Evolutionary conservation across 225 moss, liverwort and hornwort species (phyloP), one percentile per base, ranked within the genome.

Genomic region (Lunularia cruciata): DNA sequence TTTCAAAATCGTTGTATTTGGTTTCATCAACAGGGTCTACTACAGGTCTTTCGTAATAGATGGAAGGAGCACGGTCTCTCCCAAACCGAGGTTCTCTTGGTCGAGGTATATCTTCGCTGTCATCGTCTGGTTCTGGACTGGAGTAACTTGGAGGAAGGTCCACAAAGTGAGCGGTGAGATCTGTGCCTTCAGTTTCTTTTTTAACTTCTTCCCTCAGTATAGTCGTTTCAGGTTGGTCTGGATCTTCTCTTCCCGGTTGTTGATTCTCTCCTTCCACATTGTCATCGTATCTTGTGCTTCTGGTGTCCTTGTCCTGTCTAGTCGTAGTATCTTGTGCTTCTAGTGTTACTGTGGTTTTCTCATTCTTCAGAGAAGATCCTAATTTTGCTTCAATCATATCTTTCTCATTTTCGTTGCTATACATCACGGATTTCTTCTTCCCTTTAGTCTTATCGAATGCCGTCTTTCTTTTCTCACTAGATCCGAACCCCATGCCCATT

Each of bases 401-500:
- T 34, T 42, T 49, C 22, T 49, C 37, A 31, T 36, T 35, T 13
- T 52, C 52, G 34, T 67, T 67, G 67, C 37, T 67, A 8, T 7
- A 6, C 20, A 48, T 3, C 9, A 27, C 9, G 13, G 67, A 67
- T 37, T 52, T 67, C 35, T 19, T 49, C 25, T 52, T 67, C 51
- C 52, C 67, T 15, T 67, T 67, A 13, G 22, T 18, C 40, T 47
- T 65, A 16, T 67, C 67, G 18, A 67, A 67, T 11, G 35, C 0
- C 0, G 52, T 20, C 34, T 51, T 67, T 13, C 67, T 67, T 6
- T 16, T 22, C 11, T 35, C 67, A 35, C 51, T 52, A 3, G 67
- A 67, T 36, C 67, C 67, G 8, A 67, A 67, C 7, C 67, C 67
- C 23, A 67, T 19, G 22, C 67, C 67, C 13, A 51, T 34, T 36